These are phyloP conservation scores for Aspergillus sp. DNA, from an alignment of 2,329 filamentous ascomycete genomes.

Conservation along the genomic window DNA sequence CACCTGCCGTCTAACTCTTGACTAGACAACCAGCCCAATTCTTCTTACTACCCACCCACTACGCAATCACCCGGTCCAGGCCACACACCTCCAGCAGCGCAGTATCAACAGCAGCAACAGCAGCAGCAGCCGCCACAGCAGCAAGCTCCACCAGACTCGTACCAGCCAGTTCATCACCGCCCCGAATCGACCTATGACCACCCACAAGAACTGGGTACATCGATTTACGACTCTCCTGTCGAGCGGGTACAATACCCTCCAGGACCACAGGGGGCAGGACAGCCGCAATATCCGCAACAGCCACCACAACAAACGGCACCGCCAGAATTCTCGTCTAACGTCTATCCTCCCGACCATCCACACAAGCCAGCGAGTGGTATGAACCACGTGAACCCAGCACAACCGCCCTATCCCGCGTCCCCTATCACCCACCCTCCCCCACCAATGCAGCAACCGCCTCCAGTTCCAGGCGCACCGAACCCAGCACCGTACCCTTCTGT, in stretches of 20 bases:
- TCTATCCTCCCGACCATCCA: constrained; percentile 44
- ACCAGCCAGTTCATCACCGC: constrained; percentile 54
- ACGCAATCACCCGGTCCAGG: constrained; percentile 48
- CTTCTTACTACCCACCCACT: constrained; percentile 62
- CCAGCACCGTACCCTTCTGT: constrained; percentile 41
- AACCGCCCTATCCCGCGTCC: constrained; percentile 39
- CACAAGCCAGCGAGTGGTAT: constrained; percentile 26
- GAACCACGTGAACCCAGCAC: constrained; percentile 29
- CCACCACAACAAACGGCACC: constrained; percentile 36
- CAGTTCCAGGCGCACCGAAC: constrained; percentile 37
- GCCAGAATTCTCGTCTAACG: constrained; percentile 46
- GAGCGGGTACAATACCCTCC: constrained; percentile 46
- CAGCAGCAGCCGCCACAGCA: constrained; percentile 46
- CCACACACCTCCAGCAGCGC: constrained; percentile 39
- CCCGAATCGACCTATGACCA: constrained; percentile 72
- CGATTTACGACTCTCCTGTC: constrained; percentile 75
- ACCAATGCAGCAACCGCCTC: constrained; percentile 41
- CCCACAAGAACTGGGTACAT: constrained; percentile 78
- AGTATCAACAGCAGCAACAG: constrained; percentile 28
- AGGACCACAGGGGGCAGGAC: constrained; percentile 29
- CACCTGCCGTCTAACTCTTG: constrained; percentile 25
- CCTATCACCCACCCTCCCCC: constrained; percentile 35
- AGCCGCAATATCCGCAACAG: constrained; percentile 40
- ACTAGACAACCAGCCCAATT: constrained; percentile 46
- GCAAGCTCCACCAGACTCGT: constrained; percentile 56